These are phyloP conservation scores for Ballota nigra DNA, from an alignment of 257 asterid species.

Conservation along the genomic window DNA sequence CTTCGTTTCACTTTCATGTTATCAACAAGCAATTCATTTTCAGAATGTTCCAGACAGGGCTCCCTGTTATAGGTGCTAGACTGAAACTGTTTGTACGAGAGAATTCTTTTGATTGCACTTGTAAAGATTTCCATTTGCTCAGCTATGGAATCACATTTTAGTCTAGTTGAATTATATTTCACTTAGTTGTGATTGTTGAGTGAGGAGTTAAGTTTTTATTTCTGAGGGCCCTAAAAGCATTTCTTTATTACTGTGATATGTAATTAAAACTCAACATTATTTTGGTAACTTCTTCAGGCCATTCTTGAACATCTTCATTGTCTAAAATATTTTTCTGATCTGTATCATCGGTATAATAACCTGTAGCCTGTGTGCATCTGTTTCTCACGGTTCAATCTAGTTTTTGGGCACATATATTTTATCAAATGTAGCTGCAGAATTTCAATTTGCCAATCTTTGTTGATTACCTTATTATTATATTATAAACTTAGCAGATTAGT, in stretches of 20 bases:
- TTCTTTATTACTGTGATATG: not conserved
- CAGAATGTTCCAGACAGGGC: too few relatives aligned
- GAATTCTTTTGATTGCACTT: not conserved
- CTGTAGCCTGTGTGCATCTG: not conserved
- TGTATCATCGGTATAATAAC: not conserved
- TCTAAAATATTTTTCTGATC: not conserved
- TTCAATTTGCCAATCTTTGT: not conserved
- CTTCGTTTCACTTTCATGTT: conserved; percentile 7
- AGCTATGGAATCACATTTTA: not conserved
- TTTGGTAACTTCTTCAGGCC: not conserved
- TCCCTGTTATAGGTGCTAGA: too few relatives aligned
- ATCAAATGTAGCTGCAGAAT: not conserved
- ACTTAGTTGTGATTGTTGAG: not conserved
- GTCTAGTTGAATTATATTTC: not conserved
- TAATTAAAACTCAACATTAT: not conserved
- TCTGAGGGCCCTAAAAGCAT: not conserved
- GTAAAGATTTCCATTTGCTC: not conserved
- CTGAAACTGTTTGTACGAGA: conserved; percentile 4
- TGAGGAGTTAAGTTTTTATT: not conserved
- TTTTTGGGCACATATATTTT: not conserved
- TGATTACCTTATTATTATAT: too few relatives aligned
- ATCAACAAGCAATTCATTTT: not conserved
- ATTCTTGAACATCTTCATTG: not conserved
- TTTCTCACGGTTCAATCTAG: not conserved
- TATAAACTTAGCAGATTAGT: not conserved